phyloP scores from a whole-genome alignment of 306 rosid species.

The Pueraria montana region DNA sequence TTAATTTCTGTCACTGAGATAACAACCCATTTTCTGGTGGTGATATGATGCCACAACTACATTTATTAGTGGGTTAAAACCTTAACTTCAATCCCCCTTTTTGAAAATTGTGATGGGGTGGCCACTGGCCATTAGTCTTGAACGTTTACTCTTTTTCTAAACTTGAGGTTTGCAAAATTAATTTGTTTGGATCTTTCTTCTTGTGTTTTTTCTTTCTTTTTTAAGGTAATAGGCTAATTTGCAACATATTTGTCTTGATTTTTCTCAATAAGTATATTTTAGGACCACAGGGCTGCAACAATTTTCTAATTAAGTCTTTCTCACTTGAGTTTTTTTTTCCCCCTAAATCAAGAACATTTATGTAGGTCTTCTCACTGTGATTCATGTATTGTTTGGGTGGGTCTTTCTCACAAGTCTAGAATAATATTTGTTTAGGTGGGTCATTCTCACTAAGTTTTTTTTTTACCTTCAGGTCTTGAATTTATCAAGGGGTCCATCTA shows the following conservation, averaged over 20 bases:
- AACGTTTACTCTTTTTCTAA: not conserved
- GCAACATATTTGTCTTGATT: not conserved
- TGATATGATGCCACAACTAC: conserved; percentile 7
- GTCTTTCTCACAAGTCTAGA: not conserved
- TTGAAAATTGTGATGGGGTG: not conserved
- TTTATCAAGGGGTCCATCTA: conserved; percentile 1
- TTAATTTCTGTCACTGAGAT: conserved; percentile 11
- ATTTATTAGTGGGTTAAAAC: not conserved
- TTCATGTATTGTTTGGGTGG: not conserved
- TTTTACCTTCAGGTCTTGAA: not conserved
- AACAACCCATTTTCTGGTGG: conserved; percentile 30
- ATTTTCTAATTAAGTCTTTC: not conserved
- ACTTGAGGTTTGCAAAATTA: not conserved
- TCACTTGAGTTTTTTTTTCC: not conserved
- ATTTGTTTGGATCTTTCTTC: not conserved
- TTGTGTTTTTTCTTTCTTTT: not conserved
- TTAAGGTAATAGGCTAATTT: not conserved
- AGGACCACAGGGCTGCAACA: not conserved
- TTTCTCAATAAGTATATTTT: not conserved
- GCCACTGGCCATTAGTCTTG: not conserved
- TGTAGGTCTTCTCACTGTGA: not conserved
- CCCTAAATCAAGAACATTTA: not conserved
- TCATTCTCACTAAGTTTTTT: not conserved
- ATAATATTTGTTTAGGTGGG: not conserved
- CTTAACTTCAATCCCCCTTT: not conserved